These are phyloP conservation scores for Nicotiana benthamiana DNA, from an alignment of 257 asterid genomes.

Conservation along the genomic window DNA sequence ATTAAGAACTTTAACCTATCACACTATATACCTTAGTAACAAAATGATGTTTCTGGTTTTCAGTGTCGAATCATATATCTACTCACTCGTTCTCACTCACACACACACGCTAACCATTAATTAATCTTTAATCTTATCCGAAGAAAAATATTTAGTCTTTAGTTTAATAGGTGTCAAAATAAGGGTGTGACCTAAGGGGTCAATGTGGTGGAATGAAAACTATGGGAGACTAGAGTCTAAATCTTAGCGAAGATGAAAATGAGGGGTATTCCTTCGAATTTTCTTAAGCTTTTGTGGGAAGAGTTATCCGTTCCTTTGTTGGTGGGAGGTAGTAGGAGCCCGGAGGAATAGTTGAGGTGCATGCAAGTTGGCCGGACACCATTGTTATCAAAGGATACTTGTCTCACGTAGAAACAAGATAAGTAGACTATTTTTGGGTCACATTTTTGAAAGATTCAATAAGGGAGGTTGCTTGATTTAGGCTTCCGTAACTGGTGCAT, in stretches of 20 bases:
- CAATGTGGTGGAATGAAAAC: background rate
- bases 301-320: too few relatives aligned
- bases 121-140: background rate
- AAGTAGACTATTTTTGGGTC: background rate
- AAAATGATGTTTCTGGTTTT: background rate
- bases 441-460: background rate
- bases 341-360: background rate
- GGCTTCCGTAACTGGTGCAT: background rate
- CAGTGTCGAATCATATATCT: background rate
- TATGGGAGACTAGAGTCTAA: background rate
- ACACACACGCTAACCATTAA: background rate
- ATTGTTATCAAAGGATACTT: too few relatives aligned
- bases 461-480: background rate
- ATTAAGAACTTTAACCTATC: background rate
- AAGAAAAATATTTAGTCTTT: background rate
- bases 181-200: background rate
- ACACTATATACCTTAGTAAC: background rate
- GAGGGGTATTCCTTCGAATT: too few relatives aligned
- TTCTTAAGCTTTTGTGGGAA: too few relatives aligned
- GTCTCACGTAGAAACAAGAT: background rate
- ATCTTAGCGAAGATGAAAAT: background rate
- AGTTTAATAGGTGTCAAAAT: background rate
- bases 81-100: too few relatives aligned
- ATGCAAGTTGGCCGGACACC: background rate
- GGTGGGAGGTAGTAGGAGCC: background rate